A percentile compares a stretch with the other conserved stretches of the same genome.
phyloP scores from a whole-genome alignment of 352 stramenopile species.

The Globisporangium orthogonon region DNA sequence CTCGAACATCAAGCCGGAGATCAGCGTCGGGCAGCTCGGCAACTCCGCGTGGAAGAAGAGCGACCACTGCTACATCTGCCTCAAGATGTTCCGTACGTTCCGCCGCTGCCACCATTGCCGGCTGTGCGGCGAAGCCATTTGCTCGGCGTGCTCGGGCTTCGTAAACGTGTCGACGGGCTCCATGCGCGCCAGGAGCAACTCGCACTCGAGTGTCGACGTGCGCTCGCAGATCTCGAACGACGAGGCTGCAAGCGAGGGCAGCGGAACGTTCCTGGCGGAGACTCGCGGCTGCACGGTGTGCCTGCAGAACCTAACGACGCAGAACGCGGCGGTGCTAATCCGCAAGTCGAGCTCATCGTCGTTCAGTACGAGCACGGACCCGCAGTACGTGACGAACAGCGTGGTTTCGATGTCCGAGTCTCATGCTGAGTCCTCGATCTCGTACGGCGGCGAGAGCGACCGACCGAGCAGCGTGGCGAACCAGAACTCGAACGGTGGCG shows the following conservation, averaged over 20 bases:
- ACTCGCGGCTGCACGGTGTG: slow-evolving; percentile 20
- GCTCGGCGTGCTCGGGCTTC: slow-evolving; percentile 55
- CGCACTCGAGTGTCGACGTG: slow-evolving; percentile 13
- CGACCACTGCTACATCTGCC: slow-evolving; percentile 49
- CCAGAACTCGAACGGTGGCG: slow-evolving; percentile 7
- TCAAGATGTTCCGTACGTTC: slow-evolving; percentile 64
- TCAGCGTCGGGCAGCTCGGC: slow-evolving; percentile 16
- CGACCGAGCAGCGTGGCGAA: slow-evolving; percentile 10
- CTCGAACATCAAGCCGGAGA: slow-evolving; percentile 13
- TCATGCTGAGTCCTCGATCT: slow-evolving; percentile 12
- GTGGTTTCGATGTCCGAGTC: slow-evolving; percentile 9
- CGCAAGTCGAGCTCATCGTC: slow-evolving; percentile 12
- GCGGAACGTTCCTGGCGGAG: slow-evolving; percentile 24
- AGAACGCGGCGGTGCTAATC: background rate
- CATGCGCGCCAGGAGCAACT: slow-evolving; percentile 9
- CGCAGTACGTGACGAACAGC: slow-evolving; percentile 4
- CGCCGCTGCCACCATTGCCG: slow-evolving; percentile 60
- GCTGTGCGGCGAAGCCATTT: slow-evolving; percentile 62
- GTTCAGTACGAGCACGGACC: slow-evolving; percentile 8
- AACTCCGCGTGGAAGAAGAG: slow-evolving; percentile 53
- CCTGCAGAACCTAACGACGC: slow-evolving; percentile 8
- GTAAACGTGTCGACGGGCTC: slow-evolving; percentile 15
- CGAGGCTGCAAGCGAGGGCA: slow-evolving; percentile 1
- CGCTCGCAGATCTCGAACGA: slow-evolving; percentile 9
- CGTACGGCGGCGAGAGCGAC: slow-evolving; percentile 14